Conservation (phyloP, 371 early-diverging fungal genomes). For the Mucor racemosus region DNA sequence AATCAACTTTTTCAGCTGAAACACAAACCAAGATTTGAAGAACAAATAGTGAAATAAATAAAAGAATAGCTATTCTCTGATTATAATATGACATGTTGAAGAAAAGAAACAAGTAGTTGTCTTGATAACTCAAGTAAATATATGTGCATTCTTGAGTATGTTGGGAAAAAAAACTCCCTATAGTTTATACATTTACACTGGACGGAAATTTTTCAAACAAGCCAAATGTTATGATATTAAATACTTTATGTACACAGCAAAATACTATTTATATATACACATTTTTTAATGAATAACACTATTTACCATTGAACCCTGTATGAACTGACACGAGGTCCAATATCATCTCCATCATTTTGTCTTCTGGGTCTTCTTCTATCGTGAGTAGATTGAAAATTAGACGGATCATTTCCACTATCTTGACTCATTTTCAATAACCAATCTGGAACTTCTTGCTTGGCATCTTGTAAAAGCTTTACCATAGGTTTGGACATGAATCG, state of each 20-base stretch:
- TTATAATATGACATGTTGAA: neutral
- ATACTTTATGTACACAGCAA: neutral
- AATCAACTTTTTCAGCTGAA: neutral
- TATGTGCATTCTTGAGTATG: neutral
- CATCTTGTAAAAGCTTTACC: conserved; percentile 78
- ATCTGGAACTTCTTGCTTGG: conserved; percentile 55
- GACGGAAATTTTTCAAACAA: conserved; percentile 1
- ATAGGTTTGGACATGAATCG: conserved; percentile 73
- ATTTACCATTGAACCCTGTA: conserved; percentile 7
- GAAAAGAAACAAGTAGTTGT: neutral
- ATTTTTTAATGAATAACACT: neutral
- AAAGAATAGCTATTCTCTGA: neutral
- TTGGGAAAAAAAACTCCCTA: neutral
- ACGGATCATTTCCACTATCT: conserved; percentile 6
- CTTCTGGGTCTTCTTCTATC: conserved; percentile 6
- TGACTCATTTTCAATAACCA: conserved; percentile 63
- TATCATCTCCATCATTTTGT: conserved; percentile 19
- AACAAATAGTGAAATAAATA: neutral
- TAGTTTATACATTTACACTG: neutral
- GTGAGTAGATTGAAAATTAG: neutral
- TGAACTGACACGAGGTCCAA: conserved; percentile 24
- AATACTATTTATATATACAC: neutral
- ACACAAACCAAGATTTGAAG: neutral
- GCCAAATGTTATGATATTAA: neutral
- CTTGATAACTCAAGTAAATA: neutral